These are phyloP conservation scores for Filosporella fistucella DNA, from an alignment of 495 filamentous ascomycete species.

Conservation along the genomic window DNA sequence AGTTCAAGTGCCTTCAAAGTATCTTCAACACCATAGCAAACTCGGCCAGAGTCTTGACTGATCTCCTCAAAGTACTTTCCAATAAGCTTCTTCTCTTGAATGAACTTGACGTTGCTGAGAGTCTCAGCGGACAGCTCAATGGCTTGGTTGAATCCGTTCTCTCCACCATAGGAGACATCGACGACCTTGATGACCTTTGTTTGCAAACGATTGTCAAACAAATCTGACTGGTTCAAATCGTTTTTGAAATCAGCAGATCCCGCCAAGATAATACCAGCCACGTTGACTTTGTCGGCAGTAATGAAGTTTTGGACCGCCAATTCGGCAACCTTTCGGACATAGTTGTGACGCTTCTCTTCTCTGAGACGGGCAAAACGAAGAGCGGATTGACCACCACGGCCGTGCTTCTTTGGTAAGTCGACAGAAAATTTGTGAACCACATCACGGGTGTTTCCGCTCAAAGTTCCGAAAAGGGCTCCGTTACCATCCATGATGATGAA, in stretches of 20 bases:
- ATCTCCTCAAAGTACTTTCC: conserved; percentile 98
- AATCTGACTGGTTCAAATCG: conserved; percentile 93
- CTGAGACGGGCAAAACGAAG: conserved; percentile 98
- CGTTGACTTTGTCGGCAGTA: conserved; percentile 95
- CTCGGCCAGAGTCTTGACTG: conserved; percentile 88
- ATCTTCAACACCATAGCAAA: conserved; percentile 97
- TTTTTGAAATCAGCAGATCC: conserved; percentile 99
- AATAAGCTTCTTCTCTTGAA: conserved; percentile 99
- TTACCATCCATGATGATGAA: conserved; percentile 99
- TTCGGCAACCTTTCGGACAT: conserved; percentile 97
- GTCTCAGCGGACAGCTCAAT: conserved; percentile 94
- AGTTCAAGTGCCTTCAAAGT: conserved; percentile 96
- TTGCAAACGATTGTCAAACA: conserved; percentile 90
- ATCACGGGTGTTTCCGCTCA: conserved; percentile 94
- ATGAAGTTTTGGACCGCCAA: conserved; percentile 98
- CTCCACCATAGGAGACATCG: conserved; percentile 96
- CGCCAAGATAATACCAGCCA: conserved; percentile 88
- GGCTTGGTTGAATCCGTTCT: conserved; percentile 99
- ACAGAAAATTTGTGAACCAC: conserved; percentile 96
- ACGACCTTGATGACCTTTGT: conserved; percentile 98
- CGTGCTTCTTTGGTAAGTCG: conserved; percentile 98
- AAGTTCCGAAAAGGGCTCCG: conserved; percentile 91
- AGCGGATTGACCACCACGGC: conserved; percentile 98
- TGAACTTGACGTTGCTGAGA: conserved; percentile 98
- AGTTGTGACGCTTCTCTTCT: conserved; percentile 99